Evolutionary conservation across 805 yeast species (phyloP).

Genomic region (Huiozyma naganishii): DNA sequence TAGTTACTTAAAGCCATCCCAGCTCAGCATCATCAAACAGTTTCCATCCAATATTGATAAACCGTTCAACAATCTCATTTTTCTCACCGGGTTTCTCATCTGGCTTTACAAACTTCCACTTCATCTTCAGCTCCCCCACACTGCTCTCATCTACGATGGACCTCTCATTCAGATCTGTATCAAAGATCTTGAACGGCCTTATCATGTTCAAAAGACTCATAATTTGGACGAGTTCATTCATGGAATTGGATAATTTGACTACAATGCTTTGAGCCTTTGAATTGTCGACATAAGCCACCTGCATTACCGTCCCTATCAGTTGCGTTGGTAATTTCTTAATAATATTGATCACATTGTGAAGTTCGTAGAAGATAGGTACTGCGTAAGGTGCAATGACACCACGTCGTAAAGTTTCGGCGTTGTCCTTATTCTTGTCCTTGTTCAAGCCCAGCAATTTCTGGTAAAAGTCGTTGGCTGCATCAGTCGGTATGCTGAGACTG

Average conservation of each 20-base stretch:
- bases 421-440: conserved; percentile 7
- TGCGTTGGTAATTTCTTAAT: conserved; percentile 24
- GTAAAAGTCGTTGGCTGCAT: conserved; percentile 16
- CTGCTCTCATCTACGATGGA: conserved; percentile 3
- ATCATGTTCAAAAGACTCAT: conserved; percentile 22
- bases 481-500: background rate
- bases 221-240: conserved; percentile 26
- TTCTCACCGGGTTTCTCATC: conserved; percentile 3
- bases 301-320: conserved; percentile 21
- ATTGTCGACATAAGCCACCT: conserved; percentile 9
- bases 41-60: conserved; percentile 22
- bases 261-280: conserved; percentile 20
- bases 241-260: conserved; percentile 22
- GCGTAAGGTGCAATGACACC: conserved; percentile 25
- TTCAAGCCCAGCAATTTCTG: conserved; percentile 21
- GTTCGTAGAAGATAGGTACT: conserved; percentile 19
- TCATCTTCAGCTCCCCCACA: conserved; percentile 3
- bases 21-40: conserved; percentile 23
- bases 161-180: conserved; percentile 8
- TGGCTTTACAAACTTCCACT: conserved; percentile 4
- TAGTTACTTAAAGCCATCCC: conserved; percentile 19
- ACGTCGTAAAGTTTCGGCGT: conserved; percentile 7
- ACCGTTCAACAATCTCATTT: conserved; percentile 5
- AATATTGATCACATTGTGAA: conserved; percentile 20
- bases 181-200: conserved; percentile 23